Evolutionary conservation across 2,329 filamentous ascomycete genomes (phyloP).

Genomic region (Fusarium sororula): DNA sequence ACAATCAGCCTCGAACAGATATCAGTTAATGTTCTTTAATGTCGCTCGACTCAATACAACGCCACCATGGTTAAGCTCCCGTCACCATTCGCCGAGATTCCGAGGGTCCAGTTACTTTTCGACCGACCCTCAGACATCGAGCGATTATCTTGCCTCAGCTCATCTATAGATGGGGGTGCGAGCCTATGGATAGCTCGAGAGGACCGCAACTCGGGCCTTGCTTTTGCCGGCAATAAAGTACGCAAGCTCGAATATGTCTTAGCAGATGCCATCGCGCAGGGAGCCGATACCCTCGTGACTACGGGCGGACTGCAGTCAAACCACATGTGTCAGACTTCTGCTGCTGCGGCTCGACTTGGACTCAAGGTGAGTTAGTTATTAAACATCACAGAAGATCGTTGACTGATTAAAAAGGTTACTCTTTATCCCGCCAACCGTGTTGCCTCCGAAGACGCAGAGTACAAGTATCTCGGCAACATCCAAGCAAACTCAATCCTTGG

Average conservation of each 20-base stretch:
- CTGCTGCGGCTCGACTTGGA: slow-evolving; percentile 21
- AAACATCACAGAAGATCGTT: fast-evolving
- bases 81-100: slow-evolving; percentile 7
- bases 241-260: slow-evolving; percentile 29
- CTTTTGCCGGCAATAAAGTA: slow-evolving; percentile 27
- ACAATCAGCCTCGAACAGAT: fast-evolving
- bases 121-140: slow-evolving; percentile 22
- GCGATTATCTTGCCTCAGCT: slow-evolving; percentile 8
- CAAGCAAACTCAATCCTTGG: slow-evolving; percentile 20
- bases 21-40: neutral
- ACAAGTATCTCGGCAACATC: slow-evolving; percentile 19
- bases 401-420: neutral
- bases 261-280: slow-evolving; percentile 14
- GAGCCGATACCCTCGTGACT: slow-evolving; percentile 24
- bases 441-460: neutral
- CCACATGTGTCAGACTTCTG: slow-evolving; percentile 30
- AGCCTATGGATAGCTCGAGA: slow-evolving; percentile 21
- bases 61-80: slow-evolving; percentile 7
- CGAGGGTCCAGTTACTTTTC: slow-evolving; percentile 18
- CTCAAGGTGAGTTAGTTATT: neutral
- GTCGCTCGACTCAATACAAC: neutral
- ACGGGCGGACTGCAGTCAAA: slow-evolving; percentile 27
- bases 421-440: slow-evolving; percentile 17
- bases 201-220: slow-evolving; percentile 29
- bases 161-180: neutral